phyloP scores from a whole-genome alignment of 345 rosid species.

The Eucalyptus decipiens region DNA sequence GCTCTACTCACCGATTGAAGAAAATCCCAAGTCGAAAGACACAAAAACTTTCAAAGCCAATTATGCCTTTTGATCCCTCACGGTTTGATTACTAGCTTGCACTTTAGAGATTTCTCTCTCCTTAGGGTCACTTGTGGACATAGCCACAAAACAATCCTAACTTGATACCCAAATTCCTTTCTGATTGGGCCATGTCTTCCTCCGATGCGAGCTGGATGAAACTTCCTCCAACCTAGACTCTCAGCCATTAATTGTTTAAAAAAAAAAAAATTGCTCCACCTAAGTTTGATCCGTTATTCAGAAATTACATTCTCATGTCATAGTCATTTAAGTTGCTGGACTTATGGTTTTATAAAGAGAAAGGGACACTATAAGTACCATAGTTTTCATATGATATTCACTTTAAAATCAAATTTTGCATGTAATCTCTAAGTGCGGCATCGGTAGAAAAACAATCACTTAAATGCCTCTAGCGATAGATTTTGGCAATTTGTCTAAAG shows the following conservation, averaged over 20 bases:
- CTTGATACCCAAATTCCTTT: background rate
- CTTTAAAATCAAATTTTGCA: fast-evolving
- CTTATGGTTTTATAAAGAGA: background rate
- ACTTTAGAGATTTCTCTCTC: background rate
- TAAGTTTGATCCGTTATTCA: background rate
- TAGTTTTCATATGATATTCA: background rate
- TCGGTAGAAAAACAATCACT: background rate
- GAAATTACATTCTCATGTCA: background rate
- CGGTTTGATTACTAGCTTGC: background rate
- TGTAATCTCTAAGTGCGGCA: background rate
- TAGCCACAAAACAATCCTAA: background rate
- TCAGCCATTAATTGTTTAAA: background rate
- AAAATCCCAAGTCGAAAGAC: background rate
- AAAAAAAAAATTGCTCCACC: background rate
- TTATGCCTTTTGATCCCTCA: background rate
- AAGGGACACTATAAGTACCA: background rate
- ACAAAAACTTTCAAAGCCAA: background rate
- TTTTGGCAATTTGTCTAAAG: fast-evolving
- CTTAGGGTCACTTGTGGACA: background rate
- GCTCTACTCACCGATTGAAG: no score
- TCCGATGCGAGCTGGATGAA: background rate
- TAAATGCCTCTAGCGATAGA: fast-evolving
- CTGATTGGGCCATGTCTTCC: background rate
- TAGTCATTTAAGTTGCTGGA: background rate
- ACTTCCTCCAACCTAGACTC: background rate